phyloP scores from a whole-genome alignment of 495 filamentous ascomycete species.

The Penicillium samsonianum region DNA sequence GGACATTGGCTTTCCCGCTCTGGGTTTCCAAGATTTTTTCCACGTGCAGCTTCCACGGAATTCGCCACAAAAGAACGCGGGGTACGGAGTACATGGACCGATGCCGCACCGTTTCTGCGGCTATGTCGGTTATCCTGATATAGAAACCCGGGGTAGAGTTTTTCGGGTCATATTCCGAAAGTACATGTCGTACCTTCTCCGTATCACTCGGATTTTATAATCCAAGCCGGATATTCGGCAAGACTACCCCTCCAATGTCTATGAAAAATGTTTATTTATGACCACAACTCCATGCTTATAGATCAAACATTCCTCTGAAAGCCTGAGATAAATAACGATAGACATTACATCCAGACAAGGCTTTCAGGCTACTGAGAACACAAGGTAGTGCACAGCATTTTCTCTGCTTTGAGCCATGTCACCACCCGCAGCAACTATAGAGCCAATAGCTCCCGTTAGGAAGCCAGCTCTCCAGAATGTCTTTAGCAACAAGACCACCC shows the following conservation, averaged over 20 bases:
- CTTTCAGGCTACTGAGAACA: background rate
- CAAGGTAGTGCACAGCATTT: background rate
- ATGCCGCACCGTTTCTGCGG: background rate
- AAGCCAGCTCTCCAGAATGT: background rate
- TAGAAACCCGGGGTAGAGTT: background rate
- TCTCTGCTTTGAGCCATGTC: background rate
- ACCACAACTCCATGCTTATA: background rate
- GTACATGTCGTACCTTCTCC: background rate
- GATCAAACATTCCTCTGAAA: background rate
- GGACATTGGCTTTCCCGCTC: too few species aligned
- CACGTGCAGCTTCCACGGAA: background rate
- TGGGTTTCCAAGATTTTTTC: too few species aligned
- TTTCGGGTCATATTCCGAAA: background rate
- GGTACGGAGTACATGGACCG: background rate
- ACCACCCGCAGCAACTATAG: background rate
- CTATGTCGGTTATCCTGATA: background rate
- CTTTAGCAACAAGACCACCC: background rate
- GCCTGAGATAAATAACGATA: background rate
- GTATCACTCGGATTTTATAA: too few species aligned
- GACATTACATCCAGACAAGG: background rate
- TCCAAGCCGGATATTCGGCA: slow-evolving; percentile 1
- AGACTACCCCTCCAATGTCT: background rate
- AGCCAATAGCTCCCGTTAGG: background rate
- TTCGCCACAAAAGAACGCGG: background rate
- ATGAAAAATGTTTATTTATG: background rate